phyloP scores from a whole-genome alignment of 1,284 basidiomycete species.

The Phlebopus sp. region DNA sequence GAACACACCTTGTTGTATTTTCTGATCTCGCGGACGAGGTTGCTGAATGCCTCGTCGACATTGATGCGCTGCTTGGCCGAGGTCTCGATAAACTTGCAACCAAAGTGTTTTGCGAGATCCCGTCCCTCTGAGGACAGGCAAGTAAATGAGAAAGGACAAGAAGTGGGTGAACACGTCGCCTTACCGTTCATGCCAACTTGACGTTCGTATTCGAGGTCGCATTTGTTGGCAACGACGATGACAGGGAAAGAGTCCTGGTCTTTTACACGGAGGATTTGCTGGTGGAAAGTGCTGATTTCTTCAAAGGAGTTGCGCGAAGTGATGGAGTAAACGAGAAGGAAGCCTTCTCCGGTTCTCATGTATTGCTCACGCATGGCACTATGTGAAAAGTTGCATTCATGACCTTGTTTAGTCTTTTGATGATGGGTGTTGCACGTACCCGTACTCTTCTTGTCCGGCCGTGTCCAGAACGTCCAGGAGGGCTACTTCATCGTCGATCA shows the following conservation, averaged over 20 bases:
- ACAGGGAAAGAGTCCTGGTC: constrained; percentile 98
- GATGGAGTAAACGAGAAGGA: constrained; percentile 98
- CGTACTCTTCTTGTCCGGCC: constrained; percentile 99
- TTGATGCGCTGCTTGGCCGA: constrained; percentile 98
- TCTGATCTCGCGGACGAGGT: constrained; percentile 95
- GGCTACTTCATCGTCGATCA: constrained; percentile 97
- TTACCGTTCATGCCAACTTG: constrained; percentile 95
- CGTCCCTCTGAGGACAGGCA: constrained; percentile 76
- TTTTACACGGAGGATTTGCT: constrained; percentile 95
- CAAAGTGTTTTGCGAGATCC: constrained; percentile 94
- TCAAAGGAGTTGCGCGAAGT: constrained; percentile 98
- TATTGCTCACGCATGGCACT: constrained; percentile 98
- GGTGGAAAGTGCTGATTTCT: constrained; percentile 96
- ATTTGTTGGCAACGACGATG: constrained; percentile 98
- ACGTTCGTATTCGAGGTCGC: constrained; percentile 96
- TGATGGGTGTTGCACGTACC: constrained; percentile 56
- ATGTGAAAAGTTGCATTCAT: constrained; percentile 5
- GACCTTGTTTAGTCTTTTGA: neutral
- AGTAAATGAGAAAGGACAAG: neutral
- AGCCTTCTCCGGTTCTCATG: constrained; percentile 97
- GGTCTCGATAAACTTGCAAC: constrained; percentile 97
- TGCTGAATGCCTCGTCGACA: constrained; percentile 98
- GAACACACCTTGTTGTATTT: constrained; percentile 83
- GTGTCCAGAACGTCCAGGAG: constrained; percentile 98
- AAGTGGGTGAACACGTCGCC: constrained; percentile 22